These are phyloP conservation scores for Chenopodium formosanum DNA, from an alignment of 148 eudicot species.

Conservation along the genomic window DNA sequence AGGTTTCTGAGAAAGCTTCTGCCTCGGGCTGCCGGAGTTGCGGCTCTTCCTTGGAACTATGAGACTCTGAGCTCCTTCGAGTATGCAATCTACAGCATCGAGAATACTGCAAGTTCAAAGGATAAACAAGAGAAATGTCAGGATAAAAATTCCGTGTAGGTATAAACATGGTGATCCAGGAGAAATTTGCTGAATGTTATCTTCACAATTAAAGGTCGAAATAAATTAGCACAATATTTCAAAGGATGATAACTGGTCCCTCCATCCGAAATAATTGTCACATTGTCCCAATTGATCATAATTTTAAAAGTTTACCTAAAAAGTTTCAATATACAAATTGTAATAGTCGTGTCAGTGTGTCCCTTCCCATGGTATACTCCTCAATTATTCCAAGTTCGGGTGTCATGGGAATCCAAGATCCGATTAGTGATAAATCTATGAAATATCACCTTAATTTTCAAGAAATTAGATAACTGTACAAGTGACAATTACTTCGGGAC, in stretches of 20 bases:
- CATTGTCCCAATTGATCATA: not conserved
- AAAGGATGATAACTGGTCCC: not conserved
- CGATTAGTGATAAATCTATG: too few species aligned
- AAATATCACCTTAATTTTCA: too few species aligned
- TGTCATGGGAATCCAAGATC: too few species aligned
- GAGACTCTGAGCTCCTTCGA: slow-evolving; percentile 79
- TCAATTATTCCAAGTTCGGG: too few species aligned
- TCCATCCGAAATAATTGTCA: not conserved
- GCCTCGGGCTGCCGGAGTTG: slow-evolving; percentile 29
- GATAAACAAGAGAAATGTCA: slow-evolving; percentile 18
- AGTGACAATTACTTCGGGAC: not conserved
- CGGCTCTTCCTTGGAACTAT: slow-evolving; percentile 54
- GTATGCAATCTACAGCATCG: slow-evolving; percentile 80
- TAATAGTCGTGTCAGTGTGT: not conserved
- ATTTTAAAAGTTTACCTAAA: not conserved
- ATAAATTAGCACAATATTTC: not conserved
- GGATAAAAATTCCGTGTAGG: not conserved
- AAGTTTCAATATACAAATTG: not conserved
- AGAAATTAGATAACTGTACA: not conserved
- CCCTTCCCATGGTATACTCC: not conserved
- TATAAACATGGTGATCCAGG: not conserved
- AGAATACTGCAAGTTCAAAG: slow-evolving; percentile 45
- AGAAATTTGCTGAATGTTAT: not conserved
- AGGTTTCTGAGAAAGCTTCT: slow-evolving; percentile 36
- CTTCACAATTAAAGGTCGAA: not conserved